phyloP scores from a whole-genome alignment of 2,329 filamentous ascomycete genomes.

The Graphilbum sp. region DNA sequence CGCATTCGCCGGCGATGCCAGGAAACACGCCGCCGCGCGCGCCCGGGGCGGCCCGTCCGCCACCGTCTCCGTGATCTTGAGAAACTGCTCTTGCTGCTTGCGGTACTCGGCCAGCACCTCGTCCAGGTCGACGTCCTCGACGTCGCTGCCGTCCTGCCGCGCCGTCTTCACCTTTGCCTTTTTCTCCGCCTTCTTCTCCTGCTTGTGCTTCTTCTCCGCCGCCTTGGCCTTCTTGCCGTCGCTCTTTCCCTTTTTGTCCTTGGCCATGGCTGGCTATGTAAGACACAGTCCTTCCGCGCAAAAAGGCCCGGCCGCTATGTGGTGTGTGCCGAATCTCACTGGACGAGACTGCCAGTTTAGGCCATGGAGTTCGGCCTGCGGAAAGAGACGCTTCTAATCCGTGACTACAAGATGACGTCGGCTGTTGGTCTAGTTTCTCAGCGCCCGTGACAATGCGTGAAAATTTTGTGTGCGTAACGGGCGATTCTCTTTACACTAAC shows the following conservation, averaged over 20 bases:
- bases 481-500: no score
- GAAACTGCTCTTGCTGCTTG: slow-evolving; percentile 81
- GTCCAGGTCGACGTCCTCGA: slow-evolving; percentile 84
- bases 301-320: no score
- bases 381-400: no score
- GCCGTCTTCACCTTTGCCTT: slow-evolving; percentile 57
- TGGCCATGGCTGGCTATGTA: slow-evolving; percentile 19
- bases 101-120: slow-evolving; percentile 86
- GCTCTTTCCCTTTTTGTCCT: slow-evolving; percentile 26
- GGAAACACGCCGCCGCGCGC: slow-evolving; percentile 62
- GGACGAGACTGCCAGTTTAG: no score
- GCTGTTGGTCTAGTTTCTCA: no score
- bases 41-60: slow-evolving; percentile 57
- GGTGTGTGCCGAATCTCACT: no score
- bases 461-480: no score
- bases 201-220: slow-evolving; percentile 56
- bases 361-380: no score
- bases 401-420: no score
- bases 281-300: no score
- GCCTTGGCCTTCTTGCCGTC: slow-evolving; percentile 28
- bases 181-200: slow-evolving; percentile 80
- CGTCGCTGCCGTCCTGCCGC: slow-evolving; percentile 67
- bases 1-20: slow-evolving; percentile 70
- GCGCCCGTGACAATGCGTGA: no score
- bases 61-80: slow-evolving; percentile 76